Evolutionary conservation across 768 basidiomycete genomes (phyloP).

Genomic region (Exidia glandulosa): DNA sequence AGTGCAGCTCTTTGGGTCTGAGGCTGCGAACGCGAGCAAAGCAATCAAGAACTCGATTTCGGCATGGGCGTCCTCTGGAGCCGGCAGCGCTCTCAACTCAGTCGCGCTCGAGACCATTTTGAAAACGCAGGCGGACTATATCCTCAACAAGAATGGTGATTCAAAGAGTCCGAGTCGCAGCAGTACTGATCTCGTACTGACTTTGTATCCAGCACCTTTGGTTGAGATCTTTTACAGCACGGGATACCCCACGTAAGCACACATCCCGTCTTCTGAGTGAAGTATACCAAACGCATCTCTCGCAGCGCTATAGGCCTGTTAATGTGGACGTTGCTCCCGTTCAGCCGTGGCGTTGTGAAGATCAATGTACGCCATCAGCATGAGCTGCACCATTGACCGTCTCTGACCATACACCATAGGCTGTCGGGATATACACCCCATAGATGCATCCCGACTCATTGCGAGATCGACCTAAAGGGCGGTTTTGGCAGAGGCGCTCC

Average conservation of each 20-base stretch:
- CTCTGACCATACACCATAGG: too few relatives aligned
- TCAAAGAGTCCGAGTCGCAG: not conserved
- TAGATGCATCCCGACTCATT: too few relatives aligned
- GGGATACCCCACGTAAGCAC: slow-evolving; percentile 35
- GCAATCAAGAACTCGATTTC: slow-evolving; percentile 28
- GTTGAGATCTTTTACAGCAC: slow-evolving; percentile 38
- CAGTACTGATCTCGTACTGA: not conserved
- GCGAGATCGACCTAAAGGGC: too few relatives aligned
- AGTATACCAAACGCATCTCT: not conserved
- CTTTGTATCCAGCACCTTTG: slow-evolving; percentile 27
- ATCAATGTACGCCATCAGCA: slow-evolving; percentile 31
- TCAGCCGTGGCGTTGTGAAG: slow-evolving; percentile 40
- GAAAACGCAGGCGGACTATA: slow-evolving; percentile 34
- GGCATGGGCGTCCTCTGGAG: slow-evolving; percentile 34
- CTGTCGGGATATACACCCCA: too few relatives aligned
- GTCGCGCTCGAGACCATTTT: slow-evolving; percentile 32
- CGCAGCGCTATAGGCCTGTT: slow-evolving; percentile 34
- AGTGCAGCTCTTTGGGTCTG: slow-evolving; percentile 4
- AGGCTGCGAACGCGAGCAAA: slow-evolving; percentile 13
- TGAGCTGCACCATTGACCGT: too few relatives aligned
- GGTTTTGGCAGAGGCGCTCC: too few relatives aligned
- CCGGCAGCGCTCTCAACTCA: slow-evolving; percentile 27
- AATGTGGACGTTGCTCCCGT: slow-evolving; percentile 45
- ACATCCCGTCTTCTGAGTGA: slow-evolving; percentile 1
- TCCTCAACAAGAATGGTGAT: slow-evolving; percentile 37